Evolutionary conservation across 495 filamentous ascomycete genomes (phyloP), one percentile per base, ranked within the genome.

Genomic region (Xylaria bambusicola): DNA sequence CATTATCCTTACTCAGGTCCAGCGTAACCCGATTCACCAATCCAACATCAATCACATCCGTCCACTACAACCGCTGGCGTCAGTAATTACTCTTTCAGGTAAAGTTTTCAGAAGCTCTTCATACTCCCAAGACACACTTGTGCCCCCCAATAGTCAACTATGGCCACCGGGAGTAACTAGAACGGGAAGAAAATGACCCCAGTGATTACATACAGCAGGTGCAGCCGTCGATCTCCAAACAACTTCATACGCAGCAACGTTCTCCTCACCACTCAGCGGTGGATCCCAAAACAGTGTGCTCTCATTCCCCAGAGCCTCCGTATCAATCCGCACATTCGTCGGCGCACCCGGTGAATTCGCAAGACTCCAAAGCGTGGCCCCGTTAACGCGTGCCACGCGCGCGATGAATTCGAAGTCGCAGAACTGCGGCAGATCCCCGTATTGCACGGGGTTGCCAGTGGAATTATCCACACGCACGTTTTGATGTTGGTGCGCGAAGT

Each of bases 401-500:
- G 75, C 72, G 7, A 75, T 72, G 64, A 72, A 84, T 24, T 81
- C 75, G 62, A 71, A 82, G 60, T 84, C 81, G 40, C 80, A 74
- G 63, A 79, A 84, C 56, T 82, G 73, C 9, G 71, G 57, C 10
- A 82, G 64, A 49, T 84, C 81, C 31, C 81, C 81, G 54, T 80
- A 84, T 47, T 77, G 73, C 35, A 64, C n/a, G n/a, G n/a, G n/a
- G n/a, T n/a, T n/a, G n/a, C n/a, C n/a, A n/a, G n/a, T 77, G 20
- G 77, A 79, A 60, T 76, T 62, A 21, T 56, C 54, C 20, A 29
- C 40, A 41, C 80, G 76, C 6, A 75, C 57, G 62, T 84, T 71
- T 62, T 84, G 81, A 52, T 84, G 80, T 67, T 84, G 80, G 61
- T 84, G 80, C 6, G 58, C 66, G 66, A 75, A 84, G 61, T 84